phyloP scores from a whole-genome alignment of 495 filamentous ascomycete genomes.

The Penicillium fimorum region DNA sequence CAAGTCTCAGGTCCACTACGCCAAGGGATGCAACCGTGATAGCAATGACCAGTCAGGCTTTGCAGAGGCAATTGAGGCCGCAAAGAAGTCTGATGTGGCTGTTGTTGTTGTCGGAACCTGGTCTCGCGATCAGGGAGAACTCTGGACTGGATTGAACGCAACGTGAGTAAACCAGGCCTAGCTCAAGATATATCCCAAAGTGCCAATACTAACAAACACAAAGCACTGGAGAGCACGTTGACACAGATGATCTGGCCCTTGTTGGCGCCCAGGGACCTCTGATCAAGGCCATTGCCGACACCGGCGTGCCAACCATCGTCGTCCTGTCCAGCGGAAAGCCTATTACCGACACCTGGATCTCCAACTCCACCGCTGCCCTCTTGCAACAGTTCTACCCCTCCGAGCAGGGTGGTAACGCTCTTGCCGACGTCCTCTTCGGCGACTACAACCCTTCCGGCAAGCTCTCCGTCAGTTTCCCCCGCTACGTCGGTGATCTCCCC shows the following conservation, averaged over 20 bases:
- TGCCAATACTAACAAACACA: background rate
- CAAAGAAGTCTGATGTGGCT: constrained; percentile 64
- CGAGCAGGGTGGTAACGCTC: constrained; percentile 59
- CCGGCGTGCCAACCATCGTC: constrained; percentile 65
- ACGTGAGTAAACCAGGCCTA: constrained; percentile 34
- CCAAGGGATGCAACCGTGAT: constrained; percentile 71
- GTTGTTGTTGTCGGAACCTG: constrained; percentile 72
- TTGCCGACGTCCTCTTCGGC: constrained; percentile 68
- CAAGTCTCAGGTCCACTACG: constrained; percentile 55
- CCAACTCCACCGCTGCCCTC: constrained; percentile 55
- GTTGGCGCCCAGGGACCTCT: constrained; percentile 69
- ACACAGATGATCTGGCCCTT: constrained; percentile 58
- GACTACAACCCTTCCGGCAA: constrained; percentile 65
- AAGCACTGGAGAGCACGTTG: constrained; percentile 70
- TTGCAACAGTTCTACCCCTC: constrained; percentile 72
- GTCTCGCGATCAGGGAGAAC: constrained; percentile 66
- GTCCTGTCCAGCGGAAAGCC: constrained; percentile 70
- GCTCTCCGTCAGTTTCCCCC: constrained; percentile 65
- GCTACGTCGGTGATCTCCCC: constrained; percentile 61
- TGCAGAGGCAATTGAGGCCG: constrained; percentile 58
- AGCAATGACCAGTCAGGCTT: constrained; percentile 64
- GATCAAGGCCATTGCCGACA: constrained; percentile 60
- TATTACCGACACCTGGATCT: constrained; percentile 66
- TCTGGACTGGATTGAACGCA: constrained; percentile 68
- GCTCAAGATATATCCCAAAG: background rate